phyloP scores from a whole-genome alignment of 2,329 filamentous ascomycete species.

The Aspergillus latus region DNA sequence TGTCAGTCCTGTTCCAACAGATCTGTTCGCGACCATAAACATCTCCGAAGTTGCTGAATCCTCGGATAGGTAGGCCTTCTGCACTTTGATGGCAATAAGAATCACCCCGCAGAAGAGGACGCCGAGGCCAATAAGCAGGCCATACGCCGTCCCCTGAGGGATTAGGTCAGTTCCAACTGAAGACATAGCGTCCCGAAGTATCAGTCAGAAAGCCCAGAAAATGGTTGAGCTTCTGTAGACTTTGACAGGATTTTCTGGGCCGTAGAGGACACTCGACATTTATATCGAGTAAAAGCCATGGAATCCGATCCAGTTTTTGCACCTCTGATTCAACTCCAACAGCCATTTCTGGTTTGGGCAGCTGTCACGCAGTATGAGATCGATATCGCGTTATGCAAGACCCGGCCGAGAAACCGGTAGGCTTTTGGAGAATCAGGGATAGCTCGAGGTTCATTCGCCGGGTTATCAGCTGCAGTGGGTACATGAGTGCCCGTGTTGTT shows the following conservation, averaged over 20 bases:
- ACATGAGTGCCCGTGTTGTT: not conserved
- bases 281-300: not conserved
- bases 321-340: conserved; percentile 3
- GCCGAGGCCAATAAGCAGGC: conserved; percentile 51
- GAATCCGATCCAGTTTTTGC: not conserved
- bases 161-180: conserved; percentile 20
- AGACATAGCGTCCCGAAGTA: conserved; percentile 4
- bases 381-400: conserved; percentile 16
- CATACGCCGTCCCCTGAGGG: conserved; percentile 41
- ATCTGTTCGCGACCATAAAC: conserved; percentile 43
- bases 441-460: conserved; percentile 1
- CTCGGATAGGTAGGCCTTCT: conserved; percentile 35
- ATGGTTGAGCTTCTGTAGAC: not conserved
- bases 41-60: conserved; percentile 44
- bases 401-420: conserved; percentile 10
- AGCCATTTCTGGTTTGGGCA: not conserved
- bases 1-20: conserved; percentile 38
- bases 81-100: conserved; percentile 47
- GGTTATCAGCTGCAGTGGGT: conserved; percentile 5
- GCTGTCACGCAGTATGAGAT: conserved; percentile 12
- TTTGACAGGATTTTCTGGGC: not conserved
- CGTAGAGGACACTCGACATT: conserved; percentile 3
- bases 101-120: conserved; percentile 51
- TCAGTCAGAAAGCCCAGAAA: not conserved
- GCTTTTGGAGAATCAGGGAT: not conserved